phyloP scores from a whole-genome alignment of 2,329 filamentous ascomycete species.

The Penicillium sp. region DNA sequence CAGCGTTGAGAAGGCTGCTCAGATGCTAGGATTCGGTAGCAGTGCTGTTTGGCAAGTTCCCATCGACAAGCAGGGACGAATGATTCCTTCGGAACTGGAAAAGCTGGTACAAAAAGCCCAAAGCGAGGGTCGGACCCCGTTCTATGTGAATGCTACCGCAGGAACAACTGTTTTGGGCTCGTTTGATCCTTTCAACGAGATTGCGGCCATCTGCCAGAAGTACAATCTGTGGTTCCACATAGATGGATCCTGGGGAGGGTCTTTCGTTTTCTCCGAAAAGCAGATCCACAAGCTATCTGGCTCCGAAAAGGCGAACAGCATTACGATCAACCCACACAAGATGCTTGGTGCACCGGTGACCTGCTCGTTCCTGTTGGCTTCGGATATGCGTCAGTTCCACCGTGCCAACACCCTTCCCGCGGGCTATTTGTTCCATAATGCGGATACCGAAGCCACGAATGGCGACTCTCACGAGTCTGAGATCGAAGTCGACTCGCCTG shows the following conservation, averaged over 20 bases:
- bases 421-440: constrained; percentile 77
- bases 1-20: constrained; percentile 90
- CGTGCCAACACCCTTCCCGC: constrained; percentile 82
- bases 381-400: constrained; percentile 76
- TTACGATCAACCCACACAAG: constrained; percentile 94
- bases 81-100: constrained; percentile 67
- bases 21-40: constrained; percentile 81
- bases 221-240: constrained; percentile 88
- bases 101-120: constrained; percentile 62
- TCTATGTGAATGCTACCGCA: constrained; percentile 94
- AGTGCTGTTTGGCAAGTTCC: constrained; percentile 71
- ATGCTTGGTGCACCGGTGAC: constrained; percentile 92
- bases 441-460: constrained; percentile 40
- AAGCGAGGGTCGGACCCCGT: constrained; percentile 70
- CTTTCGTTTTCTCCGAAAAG: constrained; percentile 71
- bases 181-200: constrained; percentile 74
- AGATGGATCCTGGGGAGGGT: constrained; percentile 88
- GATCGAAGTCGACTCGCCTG: constrained; percentile 41
- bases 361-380: constrained; percentile 82
- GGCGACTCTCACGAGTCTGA: constrained; percentile 20
- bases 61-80: constrained; percentile 70
- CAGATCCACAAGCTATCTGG: constrained; percentile 68
- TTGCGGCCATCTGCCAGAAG: constrained; percentile 68
- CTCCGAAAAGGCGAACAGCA: constrained; percentile 70
- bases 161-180: constrained; percentile 91